phyloP scores from a whole-genome alignment of 2,329 filamentous ascomycete genomes.

The Penicillium sp. region DNA sequence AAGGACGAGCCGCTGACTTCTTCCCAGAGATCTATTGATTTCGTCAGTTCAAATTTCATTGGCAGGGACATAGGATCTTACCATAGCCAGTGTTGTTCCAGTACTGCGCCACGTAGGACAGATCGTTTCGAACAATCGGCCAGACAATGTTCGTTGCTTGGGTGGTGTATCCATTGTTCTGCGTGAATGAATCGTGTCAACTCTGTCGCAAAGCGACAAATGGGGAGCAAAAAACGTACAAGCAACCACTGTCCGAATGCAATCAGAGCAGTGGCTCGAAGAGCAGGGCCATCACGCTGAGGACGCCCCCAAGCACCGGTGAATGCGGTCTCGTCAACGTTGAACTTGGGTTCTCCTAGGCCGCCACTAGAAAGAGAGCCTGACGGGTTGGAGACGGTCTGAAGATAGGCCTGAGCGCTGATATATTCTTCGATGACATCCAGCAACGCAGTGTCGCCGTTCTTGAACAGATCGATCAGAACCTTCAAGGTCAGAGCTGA shows the following conservation, averaged over 20 bases:
- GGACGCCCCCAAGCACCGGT: constrained; percentile 70
- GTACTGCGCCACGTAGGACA: constrained; percentile 61
- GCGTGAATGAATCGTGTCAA: background rate
- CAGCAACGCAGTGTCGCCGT: constrained; percentile 59
- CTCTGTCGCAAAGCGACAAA: background rate
- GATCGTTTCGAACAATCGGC: constrained; percentile 73
- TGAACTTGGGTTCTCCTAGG: constrained; percentile 72
- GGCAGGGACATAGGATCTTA: background rate
- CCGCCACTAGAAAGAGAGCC: constrained; percentile 53
- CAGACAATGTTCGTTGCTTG: constrained; percentile 60
- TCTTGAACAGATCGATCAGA: constrained; percentile 65
- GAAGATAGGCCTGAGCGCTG: constrained; percentile 63
- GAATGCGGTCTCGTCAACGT: constrained; percentile 62
- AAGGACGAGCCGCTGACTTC: constrained; percentile 75
- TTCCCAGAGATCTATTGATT: constrained; percentile 68
- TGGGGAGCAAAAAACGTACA: constrained; percentile 11
- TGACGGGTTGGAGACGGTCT: constrained; percentile 67
- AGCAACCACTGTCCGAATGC: constrained; percentile 71
- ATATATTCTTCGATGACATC: constrained; percentile 66
- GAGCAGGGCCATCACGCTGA: constrained; percentile 74
- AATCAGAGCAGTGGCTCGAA: constrained; percentile 71
- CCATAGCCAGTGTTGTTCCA: constrained; percentile 61
- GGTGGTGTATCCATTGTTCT: constrained; percentile 54
- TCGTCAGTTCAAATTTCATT: background rate
- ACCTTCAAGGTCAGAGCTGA: constrained; percentile 68